phyloP scores from a whole-genome alignment of 2,329 filamentous ascomycete genomes.

The Neophaeococcomyces mojaviensis region DNA sequence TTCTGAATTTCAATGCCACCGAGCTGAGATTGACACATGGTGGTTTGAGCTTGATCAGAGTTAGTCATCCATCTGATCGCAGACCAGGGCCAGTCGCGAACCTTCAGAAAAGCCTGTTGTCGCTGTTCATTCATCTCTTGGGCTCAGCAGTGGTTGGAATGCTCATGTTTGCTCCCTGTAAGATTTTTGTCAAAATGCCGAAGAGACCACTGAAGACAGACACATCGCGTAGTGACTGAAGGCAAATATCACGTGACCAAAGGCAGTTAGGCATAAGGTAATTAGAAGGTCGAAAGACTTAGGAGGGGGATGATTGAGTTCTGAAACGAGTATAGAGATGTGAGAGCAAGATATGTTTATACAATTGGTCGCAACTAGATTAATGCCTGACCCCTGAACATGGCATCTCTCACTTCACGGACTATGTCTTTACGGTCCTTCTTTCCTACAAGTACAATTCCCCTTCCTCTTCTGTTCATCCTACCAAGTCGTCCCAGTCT shows the following conservation, averaged over 20 bases:
- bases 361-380: slow-evolving; percentile 44
- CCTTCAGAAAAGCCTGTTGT: slow-evolving; percentile 7
- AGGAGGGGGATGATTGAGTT: no score
- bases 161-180: no score
- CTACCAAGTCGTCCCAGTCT: slow-evolving; percentile 83
- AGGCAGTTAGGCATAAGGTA: background rate
- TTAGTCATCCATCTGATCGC: background rate
- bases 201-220: no score
- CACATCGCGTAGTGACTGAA: no score
- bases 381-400: slow-evolving; percentile 73
- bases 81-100: background rate
- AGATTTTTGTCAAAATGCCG: no score
- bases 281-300: no score
- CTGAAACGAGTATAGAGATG: background rate
- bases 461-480: slow-evolving; percentile 84
- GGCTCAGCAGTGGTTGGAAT: no score
- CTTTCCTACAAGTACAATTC: slow-evolving; percentile 83
- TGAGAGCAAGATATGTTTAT: background rate
- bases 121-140: slow-evolving; percentile 5
- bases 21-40: slow-evolving; percentile 53
- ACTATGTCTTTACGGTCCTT: slow-evolving; percentile 86
- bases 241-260: background rate
- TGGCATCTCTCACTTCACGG: slow-evolving; percentile 80
- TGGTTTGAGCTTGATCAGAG: slow-evolving; percentile 44
- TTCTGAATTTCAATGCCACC: slow-evolving; percentile 43